Evolutionary conservation across 2,329 filamentous ascomycete species (phyloP).

Genomic region (Lasiodiplodia citricola): DNA sequence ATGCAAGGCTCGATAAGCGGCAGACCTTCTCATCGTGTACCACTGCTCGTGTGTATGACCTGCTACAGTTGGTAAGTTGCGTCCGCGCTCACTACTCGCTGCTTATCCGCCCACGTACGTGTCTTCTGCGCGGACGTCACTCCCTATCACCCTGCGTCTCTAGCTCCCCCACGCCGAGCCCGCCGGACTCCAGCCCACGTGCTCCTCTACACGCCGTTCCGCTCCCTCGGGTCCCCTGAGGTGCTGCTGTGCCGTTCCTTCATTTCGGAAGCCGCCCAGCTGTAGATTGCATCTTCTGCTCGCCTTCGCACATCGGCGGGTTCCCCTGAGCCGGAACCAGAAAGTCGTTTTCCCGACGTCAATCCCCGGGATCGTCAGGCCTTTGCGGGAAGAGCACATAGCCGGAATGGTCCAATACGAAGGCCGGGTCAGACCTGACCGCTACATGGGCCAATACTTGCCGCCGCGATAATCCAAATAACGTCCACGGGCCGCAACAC

Average conservation of each 20-base stretch:
- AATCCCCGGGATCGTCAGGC: conserved; percentile 3
- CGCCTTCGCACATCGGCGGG: conserved; percentile 1
- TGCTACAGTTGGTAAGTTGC: conserved; percentile 13
- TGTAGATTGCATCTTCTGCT: conserved; percentile 14
- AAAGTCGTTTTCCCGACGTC: not conserved
- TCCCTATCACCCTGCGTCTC: conserved; percentile 18
- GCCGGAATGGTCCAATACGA: conserved; percentile 2
- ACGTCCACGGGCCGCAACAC: not conserved
- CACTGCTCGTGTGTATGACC: conserved; percentile 4
- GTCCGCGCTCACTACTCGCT: not conserved
- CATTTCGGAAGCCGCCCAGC: conserved; percentile 13
- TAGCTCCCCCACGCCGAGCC: conserved; percentile 14
- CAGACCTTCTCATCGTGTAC: not conserved
- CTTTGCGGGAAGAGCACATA: conserved; percentile 4
- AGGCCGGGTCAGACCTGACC: conserved; percentile 6
- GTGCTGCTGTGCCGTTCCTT: conserved; percentile 17
- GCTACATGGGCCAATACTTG: conserved; percentile 16
- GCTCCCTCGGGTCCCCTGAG: conserved; percentile 16
- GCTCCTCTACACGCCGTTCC: conserved; percentile 17
- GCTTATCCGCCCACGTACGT: conserved; percentile 19
- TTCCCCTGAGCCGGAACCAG: conserved; percentile 15
- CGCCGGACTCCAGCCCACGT: conserved; percentile 13
- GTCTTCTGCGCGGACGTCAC: conserved; percentile 9
- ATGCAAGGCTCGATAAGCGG: conserved; percentile 13
- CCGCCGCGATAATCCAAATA: conserved; percentile 10